These are phyloP conservation scores for Wickerhamomyces xylosicus DNA, from an alignment of 805 yeast genomes.

Conservation along the genomic window DNA sequence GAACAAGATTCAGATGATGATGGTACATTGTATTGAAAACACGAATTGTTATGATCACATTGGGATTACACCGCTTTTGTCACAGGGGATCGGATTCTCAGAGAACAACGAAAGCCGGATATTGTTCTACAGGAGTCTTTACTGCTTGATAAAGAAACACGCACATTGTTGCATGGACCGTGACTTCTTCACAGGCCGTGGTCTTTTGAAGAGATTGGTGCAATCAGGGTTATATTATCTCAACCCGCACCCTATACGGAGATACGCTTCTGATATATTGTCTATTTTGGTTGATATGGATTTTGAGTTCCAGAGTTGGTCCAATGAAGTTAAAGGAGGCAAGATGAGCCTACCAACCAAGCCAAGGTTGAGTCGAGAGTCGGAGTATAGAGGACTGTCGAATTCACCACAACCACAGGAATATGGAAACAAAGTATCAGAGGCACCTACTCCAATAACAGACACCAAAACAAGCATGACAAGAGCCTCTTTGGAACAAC, in stretches of 20 bases:
- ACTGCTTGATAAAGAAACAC: slow-evolving; percentile 20
- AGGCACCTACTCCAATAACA: no score
- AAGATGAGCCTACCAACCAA: neutral
- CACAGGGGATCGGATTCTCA: slow-evolving; percentile 23
- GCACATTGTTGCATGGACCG: slow-evolving; percentile 25
- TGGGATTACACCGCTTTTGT: slow-evolving; percentile 24
- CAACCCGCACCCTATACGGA: slow-evolving; percentile 17
- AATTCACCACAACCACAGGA: no score
- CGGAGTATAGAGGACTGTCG: neutral
- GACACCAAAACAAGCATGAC: no score
- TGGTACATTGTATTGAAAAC: slow-evolving; percentile 10
- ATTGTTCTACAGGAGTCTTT: slow-evolving; percentile 18
- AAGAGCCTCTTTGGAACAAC: no score
- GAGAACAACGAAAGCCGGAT: slow-evolving; percentile 10
- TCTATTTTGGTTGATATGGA: slow-evolving; percentile 9
- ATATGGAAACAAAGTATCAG: no score
- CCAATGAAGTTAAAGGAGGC: slow-evolving; percentile 16
- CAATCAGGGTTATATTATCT: slow-evolving; percentile 26
- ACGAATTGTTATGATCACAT: slow-evolving; percentile 23
- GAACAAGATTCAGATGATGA: slow-evolving; percentile 12
- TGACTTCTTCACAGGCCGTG: slow-evolving; percentile 18
- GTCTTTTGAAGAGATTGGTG: slow-evolving; percentile 20
- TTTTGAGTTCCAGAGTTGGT: slow-evolving; percentile 13
- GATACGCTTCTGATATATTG: slow-evolving; percentile 19
- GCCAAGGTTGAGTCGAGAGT: neutral